These are phyloP conservation scores for Citrus maxima DNA, from an alignment of 345 rosid genomes.

Conservation along the genomic window DNA sequence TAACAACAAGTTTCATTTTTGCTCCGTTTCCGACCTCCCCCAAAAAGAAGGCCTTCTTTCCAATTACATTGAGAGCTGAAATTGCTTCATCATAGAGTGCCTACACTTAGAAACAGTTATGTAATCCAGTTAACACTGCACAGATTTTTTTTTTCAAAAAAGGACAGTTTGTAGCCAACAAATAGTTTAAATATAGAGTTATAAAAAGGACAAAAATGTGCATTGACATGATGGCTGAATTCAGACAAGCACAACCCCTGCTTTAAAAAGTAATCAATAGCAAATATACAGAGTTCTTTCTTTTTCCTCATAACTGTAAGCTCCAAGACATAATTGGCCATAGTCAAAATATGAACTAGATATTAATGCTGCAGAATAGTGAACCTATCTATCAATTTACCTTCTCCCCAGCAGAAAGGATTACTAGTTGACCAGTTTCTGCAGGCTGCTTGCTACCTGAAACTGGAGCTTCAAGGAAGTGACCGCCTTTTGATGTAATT, in stretches of 20 bases:
- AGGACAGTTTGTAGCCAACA: neutral
- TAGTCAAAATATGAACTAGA: neutral
- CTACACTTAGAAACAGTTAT: slow-evolving; percentile 25
- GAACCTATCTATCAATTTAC: slow-evolving; percentile 26
- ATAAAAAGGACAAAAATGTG: too few relatives aligned
- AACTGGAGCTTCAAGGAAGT: slow-evolving; percentile 91
- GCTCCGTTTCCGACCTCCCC: slow-evolving; percentile 95
- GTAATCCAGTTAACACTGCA: slow-evolving; percentile 3
- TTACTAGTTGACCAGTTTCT: slow-evolving; percentile 91
- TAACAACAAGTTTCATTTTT: slow-evolving; percentile 90
- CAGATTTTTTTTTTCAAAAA: neutral
- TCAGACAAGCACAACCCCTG: neutral
- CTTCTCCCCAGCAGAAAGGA: slow-evolving; percentile 95
- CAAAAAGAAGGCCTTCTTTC: slow-evolving; percentile 84
- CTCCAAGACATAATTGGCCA: neutral
- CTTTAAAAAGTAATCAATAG: neutral
- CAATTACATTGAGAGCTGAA: slow-evolving; percentile 80
- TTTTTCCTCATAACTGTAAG: neutral
- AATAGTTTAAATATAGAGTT: neutral
- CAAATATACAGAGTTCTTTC: neutral
- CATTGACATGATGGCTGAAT: neutral
- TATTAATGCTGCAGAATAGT: neutral
- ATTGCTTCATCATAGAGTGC: slow-evolving; percentile 65
- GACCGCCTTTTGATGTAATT: slow-evolving; percentile 69
- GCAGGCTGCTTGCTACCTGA: slow-evolving; percentile 98